A percentile compares a stretch with the other conserved stretches of the same genome.
These are phyloP conservation scores for Jacaranda copaia DNA, from an alignment of 257 asterid genomes.

Conservation along the genomic window DNA sequence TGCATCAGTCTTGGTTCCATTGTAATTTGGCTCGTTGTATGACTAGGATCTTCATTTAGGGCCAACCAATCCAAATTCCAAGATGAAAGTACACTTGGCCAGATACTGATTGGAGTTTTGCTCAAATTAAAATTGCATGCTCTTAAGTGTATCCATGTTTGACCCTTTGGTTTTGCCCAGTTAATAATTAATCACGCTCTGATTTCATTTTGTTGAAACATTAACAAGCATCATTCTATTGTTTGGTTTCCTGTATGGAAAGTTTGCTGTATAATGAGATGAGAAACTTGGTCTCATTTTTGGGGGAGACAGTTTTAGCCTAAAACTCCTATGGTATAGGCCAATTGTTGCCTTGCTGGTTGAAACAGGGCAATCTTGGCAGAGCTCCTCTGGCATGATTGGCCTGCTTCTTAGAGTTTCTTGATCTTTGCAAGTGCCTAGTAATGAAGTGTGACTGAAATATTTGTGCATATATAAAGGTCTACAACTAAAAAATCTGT, in stretches of 20 bases:
- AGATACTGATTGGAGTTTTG: not conserved
- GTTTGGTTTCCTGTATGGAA: not conserved
- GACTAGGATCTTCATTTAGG: not conserved
- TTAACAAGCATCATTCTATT: not conserved
- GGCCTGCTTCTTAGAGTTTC: not conserved
- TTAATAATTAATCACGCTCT: not conserved
- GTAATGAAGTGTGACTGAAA: not conserved
- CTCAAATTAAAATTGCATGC: not conserved
- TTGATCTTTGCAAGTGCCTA: conserved; percentile 3
- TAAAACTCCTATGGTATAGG: conserved; percentile 1
- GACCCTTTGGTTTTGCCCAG: no score
- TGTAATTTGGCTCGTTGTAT: not conserved
- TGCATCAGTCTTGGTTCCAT: not conserved
- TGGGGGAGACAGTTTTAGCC: not conserved
- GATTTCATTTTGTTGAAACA: conserved; percentile 7
- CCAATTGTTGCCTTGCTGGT: not conserved
- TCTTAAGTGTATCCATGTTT: not conserved
- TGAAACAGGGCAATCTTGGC: conserved; percentile 7
- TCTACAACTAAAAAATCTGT: not conserved
- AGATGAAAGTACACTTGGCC: not conserved
- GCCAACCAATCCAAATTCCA: not conserved
- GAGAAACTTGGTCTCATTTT: not conserved
- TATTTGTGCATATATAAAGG: not conserved
- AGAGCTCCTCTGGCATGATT: not conserved
- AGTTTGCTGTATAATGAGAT: not conserved